A percentile compares a stretch with the other conserved stretches of the same genome.
phyloP scores from a whole-genome alignment of 257 asterid species.

The Plantago major region DNA sequence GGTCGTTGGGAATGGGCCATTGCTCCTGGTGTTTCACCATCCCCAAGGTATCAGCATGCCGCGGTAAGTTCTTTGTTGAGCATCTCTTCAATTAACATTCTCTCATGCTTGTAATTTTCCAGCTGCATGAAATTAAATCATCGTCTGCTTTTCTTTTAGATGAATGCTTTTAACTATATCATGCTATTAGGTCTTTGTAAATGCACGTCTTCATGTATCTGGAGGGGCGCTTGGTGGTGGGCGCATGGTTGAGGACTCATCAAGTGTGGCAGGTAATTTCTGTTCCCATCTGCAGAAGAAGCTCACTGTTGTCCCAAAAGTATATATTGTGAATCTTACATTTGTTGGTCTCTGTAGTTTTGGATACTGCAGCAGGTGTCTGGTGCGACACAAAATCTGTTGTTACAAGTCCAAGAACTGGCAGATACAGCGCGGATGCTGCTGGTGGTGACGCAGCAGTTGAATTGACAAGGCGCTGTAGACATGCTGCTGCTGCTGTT shows the following conservation, averaged over 20 bases:
- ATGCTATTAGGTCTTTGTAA: conserved; percentile 78
- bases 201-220: conserved; percentile 97
- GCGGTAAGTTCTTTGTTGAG: conserved; percentile 51
- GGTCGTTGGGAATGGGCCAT: conserved; percentile 99
- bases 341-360: conserved; percentile 43
- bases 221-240: conserved; percentile 99
- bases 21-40: conserved; percentile 99
- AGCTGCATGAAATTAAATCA: conserved; percentile 8
- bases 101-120: conserved; percentile 5
- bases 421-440: conserved; percentile 89
- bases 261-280: conserved; percentile 84
- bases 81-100: not conserved
- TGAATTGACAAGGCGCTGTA: conserved; percentile 92
- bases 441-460: conserved; percentile 98
- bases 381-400: conserved; percentile 97
- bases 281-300: not conserved
- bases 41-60: conserved; percentile 97
- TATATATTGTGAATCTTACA: not conserved
- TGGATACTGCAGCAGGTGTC: conserved; percentile 99
- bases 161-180: not conserved
- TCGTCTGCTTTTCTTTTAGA: not conserved
- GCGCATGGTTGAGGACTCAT: conserved; percentile 99
- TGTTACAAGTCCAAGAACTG: conserved; percentile 90
- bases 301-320: not conserved
- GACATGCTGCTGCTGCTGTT: conserved; percentile 98